phyloP scores from a whole-genome alignment of 495 filamentous ascomycete species.

The Penicillium cinerascens region DNA sequence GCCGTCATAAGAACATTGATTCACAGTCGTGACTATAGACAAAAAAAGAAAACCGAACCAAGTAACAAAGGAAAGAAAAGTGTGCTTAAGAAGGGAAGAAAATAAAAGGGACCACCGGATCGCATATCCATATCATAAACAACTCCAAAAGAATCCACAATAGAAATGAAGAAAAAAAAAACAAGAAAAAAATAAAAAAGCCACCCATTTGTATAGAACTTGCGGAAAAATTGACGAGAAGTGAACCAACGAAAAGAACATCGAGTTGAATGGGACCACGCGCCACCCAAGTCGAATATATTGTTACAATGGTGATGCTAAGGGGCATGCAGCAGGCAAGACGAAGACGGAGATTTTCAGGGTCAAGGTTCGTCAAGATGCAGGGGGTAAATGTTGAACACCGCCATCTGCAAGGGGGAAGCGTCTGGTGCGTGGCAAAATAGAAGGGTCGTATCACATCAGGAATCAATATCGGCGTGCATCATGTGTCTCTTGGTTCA shows the following conservation, averaged over 20 bases:
- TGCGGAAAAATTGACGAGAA: slow-evolving; percentile 9
- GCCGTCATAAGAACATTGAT: slow-evolving; percentile 5
- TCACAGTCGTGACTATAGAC: slow-evolving; percentile 12
- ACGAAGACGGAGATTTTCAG: slow-evolving; percentile 1
- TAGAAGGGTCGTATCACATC: slow-evolving; percentile 18
- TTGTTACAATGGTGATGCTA: slow-evolving; percentile 32
- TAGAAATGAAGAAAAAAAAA: slow-evolving; percentile 5
- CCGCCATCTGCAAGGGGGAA: slow-evolving; percentile 20
- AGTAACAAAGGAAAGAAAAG: slow-evolving; percentile 16
- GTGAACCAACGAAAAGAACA: slow-evolving; percentile 16
- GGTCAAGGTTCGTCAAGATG: neutral
- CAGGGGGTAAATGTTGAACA: slow-evolving; percentile 6
- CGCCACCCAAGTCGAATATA: slow-evolving; percentile 15
- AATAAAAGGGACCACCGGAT: slow-evolving; percentile 10
- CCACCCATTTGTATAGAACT: slow-evolving; percentile 17
- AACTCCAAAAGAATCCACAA: slow-evolving; percentile 17
- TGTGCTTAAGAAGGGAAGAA: slow-evolving; percentile 2
- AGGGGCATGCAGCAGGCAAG: slow-evolving; percentile 13
- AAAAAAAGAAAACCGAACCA: slow-evolving; percentile 7
- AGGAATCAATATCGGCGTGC: slow-evolving; percentile 18
- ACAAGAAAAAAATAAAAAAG: slow-evolving; percentile 5
- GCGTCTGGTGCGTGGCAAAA: slow-evolving; percentile 6
- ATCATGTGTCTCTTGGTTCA: slow-evolving; percentile 13
- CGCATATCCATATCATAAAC: slow-evolving; percentile 20
- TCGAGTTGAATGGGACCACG: slow-evolving; percentile 12